Conservation (phyloP, 345 rosid genomes). For the Gossypium sturtianum region DNA sequence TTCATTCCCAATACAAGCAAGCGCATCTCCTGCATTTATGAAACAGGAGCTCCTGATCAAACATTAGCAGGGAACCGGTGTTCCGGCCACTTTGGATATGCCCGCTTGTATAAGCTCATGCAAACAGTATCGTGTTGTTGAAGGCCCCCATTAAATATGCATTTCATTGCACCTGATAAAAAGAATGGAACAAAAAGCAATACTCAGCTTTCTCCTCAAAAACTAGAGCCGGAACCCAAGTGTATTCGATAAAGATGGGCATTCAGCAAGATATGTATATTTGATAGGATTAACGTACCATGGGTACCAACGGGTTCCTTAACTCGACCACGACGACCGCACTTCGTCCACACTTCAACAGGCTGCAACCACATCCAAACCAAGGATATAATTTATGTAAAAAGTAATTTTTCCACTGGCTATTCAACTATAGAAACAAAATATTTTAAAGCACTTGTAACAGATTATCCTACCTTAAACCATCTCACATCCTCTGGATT, state of each 20-base stretch:
- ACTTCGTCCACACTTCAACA: conserved; percentile 84
- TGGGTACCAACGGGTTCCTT: conserved; percentile 97
- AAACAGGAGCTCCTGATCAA: conserved; percentile 20
- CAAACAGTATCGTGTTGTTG: conserved; percentile 89
- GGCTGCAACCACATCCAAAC: conserved; percentile 46
- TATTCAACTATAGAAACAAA: not conserved
- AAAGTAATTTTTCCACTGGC: not conserved
- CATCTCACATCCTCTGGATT: conserved; percentile 94
- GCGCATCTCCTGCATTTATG: conserved; percentile 12
- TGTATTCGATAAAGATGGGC: not conserved
- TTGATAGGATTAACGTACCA: conserved; percentile 39
- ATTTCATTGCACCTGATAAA: conserved; percentile 76
- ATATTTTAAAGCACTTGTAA: not conserved
- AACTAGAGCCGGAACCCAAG: not conserved
- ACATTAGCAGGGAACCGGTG: conserved; percentile 47
- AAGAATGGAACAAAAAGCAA: not conserved
- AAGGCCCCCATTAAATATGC: conserved; percentile 72
- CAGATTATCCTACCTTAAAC: conserved; percentile 64
- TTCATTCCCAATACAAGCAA: conserved; percentile 53
- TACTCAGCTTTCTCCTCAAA: not conserved
- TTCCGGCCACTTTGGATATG: conserved; percentile 86
- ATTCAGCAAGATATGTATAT: not conserved
- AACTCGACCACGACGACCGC: conserved; percentile 79
- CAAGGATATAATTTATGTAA: conserved; percentile 1
- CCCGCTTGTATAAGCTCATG: conserved; percentile 85